phyloP scores from a whole-genome alignment of 2,329 filamentous ascomycete genomes.

The Neonectria sp. region DNA sequence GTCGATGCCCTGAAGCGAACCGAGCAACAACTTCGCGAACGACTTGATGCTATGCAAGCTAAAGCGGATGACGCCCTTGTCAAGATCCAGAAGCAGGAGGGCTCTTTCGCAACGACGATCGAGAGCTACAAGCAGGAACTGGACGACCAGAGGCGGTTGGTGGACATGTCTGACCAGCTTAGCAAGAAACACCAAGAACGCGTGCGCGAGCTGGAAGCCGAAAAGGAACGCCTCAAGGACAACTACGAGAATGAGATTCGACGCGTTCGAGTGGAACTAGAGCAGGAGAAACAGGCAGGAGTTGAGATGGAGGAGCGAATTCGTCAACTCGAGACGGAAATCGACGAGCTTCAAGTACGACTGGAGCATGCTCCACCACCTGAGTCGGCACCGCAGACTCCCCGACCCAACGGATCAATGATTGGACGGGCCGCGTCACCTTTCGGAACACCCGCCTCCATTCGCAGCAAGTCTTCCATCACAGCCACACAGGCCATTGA shows the following conservation, averaged over 20 bases:
- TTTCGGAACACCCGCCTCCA: slow-evolving; percentile 73
- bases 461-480: slow-evolving; percentile 69
- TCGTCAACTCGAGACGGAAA: slow-evolving; percentile 66
- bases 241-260: slow-evolving; percentile 74
- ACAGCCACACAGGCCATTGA: slow-evolving; percentile 76
- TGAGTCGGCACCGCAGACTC: slow-evolving; percentile 72
- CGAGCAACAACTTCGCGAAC: slow-evolving; percentile 84
- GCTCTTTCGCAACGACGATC: slow-evolving; percentile 84
- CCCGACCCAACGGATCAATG: slow-evolving; percentile 70
- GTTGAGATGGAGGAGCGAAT: slow-evolving; percentile 64
- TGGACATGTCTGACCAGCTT: slow-evolving; percentile 85
- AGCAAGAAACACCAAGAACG: slow-evolving; percentile 80
- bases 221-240: slow-evolving; percentile 73
- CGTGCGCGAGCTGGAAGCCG: slow-evolving; percentile 78
- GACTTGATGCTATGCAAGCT: slow-evolving; percentile 86
- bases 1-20: slow-evolving; percentile 84
- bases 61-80: slow-evolving; percentile 89
- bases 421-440: slow-evolving; percentile 70
- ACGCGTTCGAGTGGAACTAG: slow-evolving; percentile 70
- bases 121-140: slow-evolving; percentile 91
- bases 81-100: slow-evolving; percentile 88
- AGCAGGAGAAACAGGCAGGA: slow-evolving; percentile 65
- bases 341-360: slow-evolving; percentile 68
- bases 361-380: slow-evolving; percentile 56
- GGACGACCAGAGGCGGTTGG: slow-evolving; percentile 84